phyloP scores from a whole-genome alignment of 345 rosid species.

The Boechera divaricarpa region DNA sequence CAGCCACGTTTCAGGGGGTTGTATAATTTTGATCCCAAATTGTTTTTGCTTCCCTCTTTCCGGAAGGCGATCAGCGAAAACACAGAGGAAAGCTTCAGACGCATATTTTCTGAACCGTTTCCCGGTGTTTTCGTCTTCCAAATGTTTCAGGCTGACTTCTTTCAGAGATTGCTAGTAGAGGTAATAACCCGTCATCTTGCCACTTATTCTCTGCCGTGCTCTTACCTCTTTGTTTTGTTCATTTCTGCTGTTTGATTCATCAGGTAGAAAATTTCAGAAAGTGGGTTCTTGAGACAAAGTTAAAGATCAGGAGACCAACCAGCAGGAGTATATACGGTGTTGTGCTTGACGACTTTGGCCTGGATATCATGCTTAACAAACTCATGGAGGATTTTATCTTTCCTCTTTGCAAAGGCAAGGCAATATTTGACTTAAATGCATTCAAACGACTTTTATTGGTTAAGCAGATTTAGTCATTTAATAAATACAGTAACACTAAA shows the following conservation, averaged over 20 bases:
- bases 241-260: constrained; percentile 48
- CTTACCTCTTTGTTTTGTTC: constrained; percentile 48
- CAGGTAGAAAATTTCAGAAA: constrained; percentile 77
- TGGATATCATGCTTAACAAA: constrained; percentile 67
- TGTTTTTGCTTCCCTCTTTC: constrained; percentile 69
- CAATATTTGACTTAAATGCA: constrained; percentile 2
- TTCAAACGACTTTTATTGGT: too few relatives aligned
- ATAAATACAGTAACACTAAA: neutral
- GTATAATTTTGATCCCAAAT: constrained; percentile 49
- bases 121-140: constrained; percentile 69
- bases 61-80: constrained; percentile 57
- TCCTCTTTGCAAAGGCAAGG: constrained; percentile 66
- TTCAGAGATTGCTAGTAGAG: constrained; percentile 65
- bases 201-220: constrained; percentile 25
- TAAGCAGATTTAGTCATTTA: neutral
- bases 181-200: constrained; percentile 43
- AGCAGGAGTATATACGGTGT: constrained; percentile 68
- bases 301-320: constrained; percentile 71
- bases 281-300: constrained; percentile 62
- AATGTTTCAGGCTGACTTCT: constrained; percentile 70
- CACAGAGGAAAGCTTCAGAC: constrained; percentile 64
- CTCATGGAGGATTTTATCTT: constrained; percentile 64
- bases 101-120: constrained; percentile 63
- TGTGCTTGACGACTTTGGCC: constrained; percentile 86
- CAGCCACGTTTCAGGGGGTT: constrained; percentile 70